Evolutionary conservation across 306 rosid species (phyloP).

Genomic region (Cicer chorassanicum): DNA sequence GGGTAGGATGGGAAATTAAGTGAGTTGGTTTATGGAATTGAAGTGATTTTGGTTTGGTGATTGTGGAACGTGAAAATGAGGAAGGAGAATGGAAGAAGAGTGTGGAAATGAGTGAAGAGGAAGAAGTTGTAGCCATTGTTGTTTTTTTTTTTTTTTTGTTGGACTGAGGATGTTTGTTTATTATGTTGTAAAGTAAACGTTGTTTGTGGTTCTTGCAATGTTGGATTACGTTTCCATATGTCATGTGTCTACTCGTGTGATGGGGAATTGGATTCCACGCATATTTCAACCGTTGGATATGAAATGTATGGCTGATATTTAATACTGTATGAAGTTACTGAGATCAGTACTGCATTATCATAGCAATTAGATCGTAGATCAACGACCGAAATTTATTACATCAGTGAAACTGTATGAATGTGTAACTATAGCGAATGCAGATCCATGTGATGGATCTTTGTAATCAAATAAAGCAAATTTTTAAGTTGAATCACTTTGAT

Average conservation of each 20-base stretch:
- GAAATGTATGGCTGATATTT: no score
- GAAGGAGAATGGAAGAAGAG: conserved; percentile 55
- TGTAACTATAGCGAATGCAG: no score
- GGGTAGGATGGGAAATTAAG: conserved; percentile 28
- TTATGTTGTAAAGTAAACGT: background rate
- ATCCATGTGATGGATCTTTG: no score
- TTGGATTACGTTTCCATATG: conserved; percentile 35
- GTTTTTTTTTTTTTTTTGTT: background rate
- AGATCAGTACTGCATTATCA: no score
- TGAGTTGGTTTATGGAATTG: conserved; percentile 41
- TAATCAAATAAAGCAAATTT: no score
- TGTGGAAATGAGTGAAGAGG: conserved; percentile 68
- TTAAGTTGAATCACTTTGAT: no score
- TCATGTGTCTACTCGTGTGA: background rate
- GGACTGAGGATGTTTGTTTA: conserved; percentile 37
- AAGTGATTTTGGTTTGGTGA: conserved; percentile 56
- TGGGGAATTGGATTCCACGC: no score
- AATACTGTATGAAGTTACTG: no score
- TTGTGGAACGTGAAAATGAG: conserved; percentile 50
- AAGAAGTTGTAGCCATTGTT: conserved; percentile 57
- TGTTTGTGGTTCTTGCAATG: conserved; percentile 26
- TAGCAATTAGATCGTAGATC: no score
- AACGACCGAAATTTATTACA: no score
- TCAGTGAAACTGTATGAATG: no score
- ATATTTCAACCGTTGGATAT: no score